Percentiles rank a stretch among this genome's conserved stretches.
These are phyloP conservation scores for Cercospora citrullina DNA, from an alignment of 2,329 filamentous ascomycete genomes.

Conservation along the genomic window DNA sequence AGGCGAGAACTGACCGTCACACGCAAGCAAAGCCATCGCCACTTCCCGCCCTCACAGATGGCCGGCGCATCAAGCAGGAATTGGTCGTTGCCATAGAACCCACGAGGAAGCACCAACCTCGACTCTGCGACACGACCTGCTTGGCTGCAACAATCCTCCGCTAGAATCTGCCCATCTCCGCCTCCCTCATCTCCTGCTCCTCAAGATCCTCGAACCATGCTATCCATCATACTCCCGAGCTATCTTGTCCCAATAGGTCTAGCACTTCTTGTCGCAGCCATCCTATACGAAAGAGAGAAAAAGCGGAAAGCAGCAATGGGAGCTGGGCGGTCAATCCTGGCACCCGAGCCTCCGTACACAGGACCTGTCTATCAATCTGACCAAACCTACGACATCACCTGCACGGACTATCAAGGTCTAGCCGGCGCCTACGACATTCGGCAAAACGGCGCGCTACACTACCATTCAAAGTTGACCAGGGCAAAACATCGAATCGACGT, in stretches of 20 bases:
- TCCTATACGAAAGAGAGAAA: neutral
- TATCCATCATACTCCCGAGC: neutral
- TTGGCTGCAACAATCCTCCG: neutral
- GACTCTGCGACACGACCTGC: neutral
- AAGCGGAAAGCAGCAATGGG: neutral
- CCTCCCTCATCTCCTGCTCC: neutral
- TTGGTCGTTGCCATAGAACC: neutral
- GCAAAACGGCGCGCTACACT: neutral
- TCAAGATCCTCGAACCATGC: neutral
- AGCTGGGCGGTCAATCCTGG: neutral
- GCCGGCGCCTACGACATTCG: constrained; percentile 3
- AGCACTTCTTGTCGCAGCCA: neutral
- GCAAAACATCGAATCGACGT: constrained; percentile 1
- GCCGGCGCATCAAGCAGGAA: neutral
- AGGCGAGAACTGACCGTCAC: neutral
- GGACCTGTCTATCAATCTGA: neutral
- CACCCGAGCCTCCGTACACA: constrained; percentile 1
- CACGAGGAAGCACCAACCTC: neutral
- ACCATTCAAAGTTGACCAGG: neutral
- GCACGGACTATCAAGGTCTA: neutral
- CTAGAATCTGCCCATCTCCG: neutral
- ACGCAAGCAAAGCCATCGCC: neutral
- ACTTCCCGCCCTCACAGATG: neutral
- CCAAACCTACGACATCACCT: constrained; percentile 6
- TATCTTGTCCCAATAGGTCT: neutral